Evolutionary conservation across 352 stramenopile species (phyloP).

Genomic region (Elongisporangium undulatum): DNA sequence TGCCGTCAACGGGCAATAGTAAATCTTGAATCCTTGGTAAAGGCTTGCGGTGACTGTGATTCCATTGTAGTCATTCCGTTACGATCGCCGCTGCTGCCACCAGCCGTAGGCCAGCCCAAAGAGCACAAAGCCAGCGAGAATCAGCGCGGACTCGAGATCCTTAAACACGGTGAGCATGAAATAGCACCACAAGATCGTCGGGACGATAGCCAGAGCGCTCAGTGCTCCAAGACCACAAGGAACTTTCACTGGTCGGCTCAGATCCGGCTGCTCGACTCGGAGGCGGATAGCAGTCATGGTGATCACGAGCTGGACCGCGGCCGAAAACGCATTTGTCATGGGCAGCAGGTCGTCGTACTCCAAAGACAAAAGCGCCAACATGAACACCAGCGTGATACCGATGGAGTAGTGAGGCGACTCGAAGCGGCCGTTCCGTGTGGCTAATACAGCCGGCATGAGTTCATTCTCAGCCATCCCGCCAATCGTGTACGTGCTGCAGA

Average conservation of each 20-base stretch:
- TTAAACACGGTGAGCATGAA: neutral
- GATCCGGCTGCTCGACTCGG: neutral
- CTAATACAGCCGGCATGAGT: slow-evolving; percentile 62
- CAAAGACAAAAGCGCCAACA: slow-evolving; percentile 18
- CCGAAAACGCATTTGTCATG: slow-evolving; percentile 82
- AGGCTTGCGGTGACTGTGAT: no score
- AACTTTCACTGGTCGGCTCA: neutral
- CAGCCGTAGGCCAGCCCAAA: neutral
- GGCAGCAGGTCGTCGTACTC: slow-evolving; percentile 51
- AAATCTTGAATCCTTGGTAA: no score
- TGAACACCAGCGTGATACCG: slow-evolving; percentile 16
- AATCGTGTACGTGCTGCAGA: slow-evolving; percentile 78
- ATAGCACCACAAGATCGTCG: neutral
- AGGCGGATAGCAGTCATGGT: neutral
- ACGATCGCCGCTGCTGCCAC: neutral
- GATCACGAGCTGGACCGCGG: slow-evolving; percentile 67
- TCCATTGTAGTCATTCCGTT: no score
- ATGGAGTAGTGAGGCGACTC: slow-evolving; percentile 25
- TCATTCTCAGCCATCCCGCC: slow-evolving; percentile 57
- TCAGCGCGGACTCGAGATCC: neutral
- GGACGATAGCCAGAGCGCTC: neutral
- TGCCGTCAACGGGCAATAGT: no score
- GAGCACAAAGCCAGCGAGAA: neutral
- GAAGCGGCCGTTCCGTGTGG: slow-evolving; percentile 14
- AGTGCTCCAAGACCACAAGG: neutral